Base-by-base conservation (phyloP, 2,329 filamentous ascomycete species). In the Penicillium sp. region DNA sequence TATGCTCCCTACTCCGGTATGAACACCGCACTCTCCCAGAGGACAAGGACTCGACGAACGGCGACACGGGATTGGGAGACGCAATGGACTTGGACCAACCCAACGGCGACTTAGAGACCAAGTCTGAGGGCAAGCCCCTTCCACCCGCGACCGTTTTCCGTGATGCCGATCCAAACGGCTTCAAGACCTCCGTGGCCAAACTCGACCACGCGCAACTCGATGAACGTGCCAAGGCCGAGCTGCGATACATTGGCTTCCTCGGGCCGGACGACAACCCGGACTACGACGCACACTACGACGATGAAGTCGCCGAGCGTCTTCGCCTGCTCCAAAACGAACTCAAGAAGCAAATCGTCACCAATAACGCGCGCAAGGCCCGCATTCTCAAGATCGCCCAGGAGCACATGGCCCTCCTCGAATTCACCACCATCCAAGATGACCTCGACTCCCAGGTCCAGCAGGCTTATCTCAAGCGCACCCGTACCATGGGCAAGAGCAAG, bases 341-440 rank as follows among this genome's bases (percentile, higher is more conserved):
- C 2, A 86, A 88, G 56, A 83, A 89, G 49, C 85, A 93, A 64
- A 86, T 87, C 66, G 81, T 95, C 46, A 75, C 87, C 68, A 98
- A 98, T 66, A 91, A 90, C 31, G 89, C 91, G 4, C 86, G 89
- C 52, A 97, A 97, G 70, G 78, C 88, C 6, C 82, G 90, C 2
- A 76, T 98, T 9, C 82, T 88, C 1, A 90, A 96, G 29, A 78
- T 96, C 23, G 88, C 93, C 6, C 86, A 89, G 59, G 90, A 95
- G 66, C 84, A 89, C 55, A 91, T 98, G 81, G 93, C 93, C 0
- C 85, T 93, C 71, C 93, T 98, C 65, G 93, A 98, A 67, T 98
- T 95, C 74, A 86, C 85, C 67, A 96, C 89, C 46, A 98, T 98
- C 59, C 85, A 94, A 41, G 93, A 98, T 65, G 93, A 98, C 66